Evolutionary conservation across 345 rosid species (phyloP), one percentile per base, ranked within the genome.

Genomic region (Citrus sp.): DNA sequence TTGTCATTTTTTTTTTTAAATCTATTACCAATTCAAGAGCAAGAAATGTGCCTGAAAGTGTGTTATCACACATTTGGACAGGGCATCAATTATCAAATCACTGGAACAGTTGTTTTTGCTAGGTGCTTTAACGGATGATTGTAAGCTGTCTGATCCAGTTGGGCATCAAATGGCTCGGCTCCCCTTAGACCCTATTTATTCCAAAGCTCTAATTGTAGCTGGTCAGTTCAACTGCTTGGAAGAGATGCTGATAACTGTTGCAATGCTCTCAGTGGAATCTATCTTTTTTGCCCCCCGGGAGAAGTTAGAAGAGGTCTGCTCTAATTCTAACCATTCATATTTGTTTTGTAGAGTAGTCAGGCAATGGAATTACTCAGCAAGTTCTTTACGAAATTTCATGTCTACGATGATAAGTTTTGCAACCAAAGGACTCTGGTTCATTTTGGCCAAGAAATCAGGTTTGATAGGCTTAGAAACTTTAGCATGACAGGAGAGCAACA

Each of bases 121-220:
- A 40, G 98, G 97, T 79, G 98, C 98, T 82, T 87, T 93, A 82
- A 88, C 95, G 5, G 96, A 92, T 83, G 99, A 93, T 27, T 87
- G 94, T 79, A 91, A 93, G 85, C 82, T 95, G 73, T 90, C 92
- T 16, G 84, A 91, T 81, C 99, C 98, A 40, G 84, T 82, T 42
- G 99, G 98, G 72, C 85, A 82, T 81, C 99, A 91, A 85, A 95
- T 95, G 99, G 88, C 96, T 75, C 96, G 93, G 81, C 92, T 95
- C 65, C 99, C 99, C 42, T 82, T 95, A 35, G 94, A 95, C 73
- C 99, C 97, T 68, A 85, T 92, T 42, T 92, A 90, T 84, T 91
- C 99, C 70, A 95, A 88, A 88, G 93, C 98, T 80, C 92, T 95
- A 40, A 85, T 95, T 74, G 85, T 87, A 75, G 99, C 96, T 51